phyloP scores from a whole-genome alignment of 805 yeast species.

The Nakazawaea sp. region DNA sequence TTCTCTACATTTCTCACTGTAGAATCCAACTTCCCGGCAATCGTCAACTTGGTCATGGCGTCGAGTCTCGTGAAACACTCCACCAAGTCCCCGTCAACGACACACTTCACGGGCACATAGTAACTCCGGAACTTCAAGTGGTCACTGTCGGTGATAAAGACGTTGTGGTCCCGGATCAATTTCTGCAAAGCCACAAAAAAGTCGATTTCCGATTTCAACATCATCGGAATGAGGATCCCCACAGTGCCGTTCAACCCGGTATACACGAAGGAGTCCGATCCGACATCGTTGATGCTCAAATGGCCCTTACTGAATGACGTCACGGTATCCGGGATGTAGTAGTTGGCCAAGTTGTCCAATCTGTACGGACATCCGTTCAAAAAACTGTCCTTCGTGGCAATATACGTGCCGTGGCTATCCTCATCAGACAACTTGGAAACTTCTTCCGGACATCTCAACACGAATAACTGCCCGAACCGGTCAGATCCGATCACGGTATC shows the following conservation, averaged over 20 bases:
- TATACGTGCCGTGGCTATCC: constrained; percentile 36
- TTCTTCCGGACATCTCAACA: constrained; percentile 52
- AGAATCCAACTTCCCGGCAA: constrained; percentile 37
- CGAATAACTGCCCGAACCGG: constrained; percentile 73
- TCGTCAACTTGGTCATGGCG: constrained; percentile 26
- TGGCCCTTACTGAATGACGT: constrained; percentile 48
- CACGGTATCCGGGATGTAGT: constrained; percentile 64
- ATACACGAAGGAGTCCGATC: constrained; percentile 59
- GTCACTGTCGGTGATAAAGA: constrained; percentile 52
- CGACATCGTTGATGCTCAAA: constrained; percentile 36
- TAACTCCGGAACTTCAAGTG: constrained; percentile 66
- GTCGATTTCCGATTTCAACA: constrained; percentile 52
- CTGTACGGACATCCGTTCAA: constrained; percentile 50
- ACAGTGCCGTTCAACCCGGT: constrained; percentile 78
- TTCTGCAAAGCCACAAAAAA: constrained; percentile 51
- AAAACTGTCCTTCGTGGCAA: constrained; percentile 21
- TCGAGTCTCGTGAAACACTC: constrained; percentile 43
- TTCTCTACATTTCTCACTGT: constrained; percentile 42
- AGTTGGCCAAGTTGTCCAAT: constrained; percentile 46
- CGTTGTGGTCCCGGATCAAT: constrained; percentile 27
- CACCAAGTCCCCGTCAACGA: constrained; percentile 84
- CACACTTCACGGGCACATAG: constrained; percentile 70
- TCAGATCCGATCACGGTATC: constrained; percentile 82
- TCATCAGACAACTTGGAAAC: constrained; percentile 42
- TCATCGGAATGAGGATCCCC: constrained; percentile 66